phyloP scores from a whole-genome alignment of 2,329 filamentous ascomycete genomes.

The Claviceps pazoutovae region DNA sequence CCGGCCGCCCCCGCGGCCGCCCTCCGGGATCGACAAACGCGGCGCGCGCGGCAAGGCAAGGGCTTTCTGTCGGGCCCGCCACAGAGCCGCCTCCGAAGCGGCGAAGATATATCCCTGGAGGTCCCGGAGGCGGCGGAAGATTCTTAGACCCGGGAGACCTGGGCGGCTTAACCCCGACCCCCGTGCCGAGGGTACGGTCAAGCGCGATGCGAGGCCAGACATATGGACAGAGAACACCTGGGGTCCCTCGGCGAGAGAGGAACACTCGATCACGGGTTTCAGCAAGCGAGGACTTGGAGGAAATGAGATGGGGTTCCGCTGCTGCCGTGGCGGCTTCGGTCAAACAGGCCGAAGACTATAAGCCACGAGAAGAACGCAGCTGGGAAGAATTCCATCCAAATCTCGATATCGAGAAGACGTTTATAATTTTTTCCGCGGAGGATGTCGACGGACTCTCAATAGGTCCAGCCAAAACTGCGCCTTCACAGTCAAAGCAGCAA shows the following conservation, averaged over 20 bases:
- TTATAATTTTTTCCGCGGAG: slow-evolving; percentile 67
- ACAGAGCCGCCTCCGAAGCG: slow-evolving; percentile 55
- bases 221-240: slow-evolving; percentile 22
- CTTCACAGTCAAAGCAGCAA: background rate
- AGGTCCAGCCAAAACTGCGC: slow-evolving; percentile 6
- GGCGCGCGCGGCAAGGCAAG: slow-evolving; percentile 25
- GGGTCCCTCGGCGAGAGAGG: slow-evolving; percentile 41
- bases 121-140: slow-evolving; percentile 71
- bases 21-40: slow-evolving; percentile 30
- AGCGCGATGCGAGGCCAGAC: slow-evolving; percentile 32
- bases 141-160: slow-evolving; percentile 62
- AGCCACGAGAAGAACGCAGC: slow-evolving; percentile 86
- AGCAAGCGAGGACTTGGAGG: slow-evolving; percentile 39
- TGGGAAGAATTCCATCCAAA: slow-evolving; percentile 98
- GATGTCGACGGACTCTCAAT: slow-evolving; percentile 64
- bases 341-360: slow-evolving; percentile 89
- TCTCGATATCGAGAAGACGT: slow-evolving; percentile 71
- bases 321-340: slow-evolving; percentile 78
- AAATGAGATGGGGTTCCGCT: slow-evolving; percentile 70
- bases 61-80: slow-evolving; percentile 18
- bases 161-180: slow-evolving; percentile 35
- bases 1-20: slow-evolving; percentile 32
- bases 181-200: slow-evolving; percentile 25
- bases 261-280: slow-evolving; percentile 40
- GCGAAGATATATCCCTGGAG: slow-evolving; percentile 71